Evolutionary conservation across 495 filamentous ascomycete species (phyloP), one percentile per base, ranked within the genome.

Genomic region (Daldinia decipiens): DNA sequence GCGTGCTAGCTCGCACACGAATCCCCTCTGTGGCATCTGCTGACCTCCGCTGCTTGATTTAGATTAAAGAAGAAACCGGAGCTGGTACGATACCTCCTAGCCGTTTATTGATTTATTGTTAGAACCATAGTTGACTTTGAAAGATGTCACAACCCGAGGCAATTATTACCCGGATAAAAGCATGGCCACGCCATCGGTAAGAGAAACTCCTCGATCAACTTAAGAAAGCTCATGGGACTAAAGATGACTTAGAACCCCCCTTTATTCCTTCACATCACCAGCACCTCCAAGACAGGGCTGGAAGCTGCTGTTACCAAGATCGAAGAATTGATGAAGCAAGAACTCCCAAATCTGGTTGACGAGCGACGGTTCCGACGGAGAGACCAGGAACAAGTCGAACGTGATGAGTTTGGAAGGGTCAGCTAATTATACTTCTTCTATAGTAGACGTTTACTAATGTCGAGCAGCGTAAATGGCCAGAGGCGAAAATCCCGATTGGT

Each of bases 21-120:
- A 77, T 83, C 80, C 84, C 89, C 90, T 92, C 89, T 87, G 89
- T 94, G 92, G 90, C 93, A 93, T 91, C 90, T 96, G 94, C 95
- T 99, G 90, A 99, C 95, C 88, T 90, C 87, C 80, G 81, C 82
- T 91, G 87, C 91, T 87, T 95, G 92, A 92, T 93, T 79, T 97
- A 99, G 95, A 99, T 99, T 74, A 97, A 97, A 92, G 94, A 98
- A 84, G 92, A 98, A 77, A 98, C 95, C 91, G 95, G 95, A 89
- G 95, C 95, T 86, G 95, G 95, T 99, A 99, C 90, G 95, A 90
- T 77, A 81, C 87, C 75, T 79, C 74, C 73, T 70, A 78, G 55
- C 76, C 79, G 78, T 79, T 78, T 79, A 75, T 80, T 79, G 79
- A 80, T 78, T 85, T 70, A 59, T 43, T 80, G 78, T 79, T 79